phyloP scores from a whole-genome alignment of 2,329 filamentous ascomycete genomes.

The Delphinella strobiligena region DNA sequence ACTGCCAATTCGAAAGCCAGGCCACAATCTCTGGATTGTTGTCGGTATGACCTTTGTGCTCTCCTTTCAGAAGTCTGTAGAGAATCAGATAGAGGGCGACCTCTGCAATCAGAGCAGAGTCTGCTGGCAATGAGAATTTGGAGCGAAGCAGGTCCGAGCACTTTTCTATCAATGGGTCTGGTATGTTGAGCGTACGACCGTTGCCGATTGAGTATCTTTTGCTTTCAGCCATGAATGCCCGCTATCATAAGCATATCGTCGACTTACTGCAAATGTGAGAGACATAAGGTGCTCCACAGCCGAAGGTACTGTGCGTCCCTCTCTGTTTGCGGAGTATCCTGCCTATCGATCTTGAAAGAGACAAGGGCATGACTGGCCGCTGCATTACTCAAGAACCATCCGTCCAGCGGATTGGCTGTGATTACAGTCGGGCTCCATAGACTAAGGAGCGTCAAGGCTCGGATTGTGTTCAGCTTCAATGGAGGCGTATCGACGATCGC shows the following conservation, averaged over 20 bases:
- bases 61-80: not conserved
- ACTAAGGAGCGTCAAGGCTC: conserved; percentile 2
- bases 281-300: conserved; percentile 1
- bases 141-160: conserved; percentile 1
- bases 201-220: conserved; percentile 6
- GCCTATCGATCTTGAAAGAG: not conserved
- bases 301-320: conserved; percentile 1
- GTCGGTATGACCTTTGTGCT: not conserved
- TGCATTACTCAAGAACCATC: conserved; percentile 3
- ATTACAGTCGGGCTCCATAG: conserved; percentile 2
- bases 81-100: conserved; percentile 3
- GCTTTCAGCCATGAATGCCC: not conserved
- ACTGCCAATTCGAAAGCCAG: conserved; percentile 1
- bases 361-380: conserved; percentile 5
- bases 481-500: conserved; percentile 5
- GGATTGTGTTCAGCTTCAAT: not conserved
- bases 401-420: conserved; percentile 5
- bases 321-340: not conserved
- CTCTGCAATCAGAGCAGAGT: conserved; percentile 2
- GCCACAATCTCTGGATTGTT: not conserved
- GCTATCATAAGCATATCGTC: no score
- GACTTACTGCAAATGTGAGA: conserved; percentile 5
- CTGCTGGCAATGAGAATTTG: not conserved
- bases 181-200: not conserved
- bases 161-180: not conserved